Evolutionary conservation across 768 basidiomycete genomes (phyloP).

Genomic region (Tylopilus rubrobrunneus): DNA sequence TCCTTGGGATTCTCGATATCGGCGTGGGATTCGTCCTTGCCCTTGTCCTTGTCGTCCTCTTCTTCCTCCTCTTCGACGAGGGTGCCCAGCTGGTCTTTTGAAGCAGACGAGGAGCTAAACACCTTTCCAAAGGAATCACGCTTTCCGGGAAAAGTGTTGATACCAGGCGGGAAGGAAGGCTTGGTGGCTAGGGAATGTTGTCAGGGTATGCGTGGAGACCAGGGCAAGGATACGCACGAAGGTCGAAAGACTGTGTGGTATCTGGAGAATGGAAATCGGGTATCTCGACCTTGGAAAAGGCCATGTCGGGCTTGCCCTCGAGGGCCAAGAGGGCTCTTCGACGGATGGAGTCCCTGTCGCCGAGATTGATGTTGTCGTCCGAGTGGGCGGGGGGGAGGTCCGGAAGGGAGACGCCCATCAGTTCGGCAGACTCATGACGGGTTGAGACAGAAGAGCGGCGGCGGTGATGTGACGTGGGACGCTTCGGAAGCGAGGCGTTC

Average conservation of each 20-base stretch:
- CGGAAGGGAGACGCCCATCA: conserved; percentile 80
- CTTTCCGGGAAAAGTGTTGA: conserved; percentile 48
- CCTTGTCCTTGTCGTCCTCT: conserved; percentile 66
- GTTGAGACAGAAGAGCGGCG: conserved; percentile 88
- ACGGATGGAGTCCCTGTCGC: conserved; percentile 75
- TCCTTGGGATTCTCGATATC: conserved; percentile 9
- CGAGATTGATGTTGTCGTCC: conserved; percentile 65
- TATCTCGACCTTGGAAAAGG: conserved; percentile 77
- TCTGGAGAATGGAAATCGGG: conserved; percentile 68
- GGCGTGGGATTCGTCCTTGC: conserved; percentile 30
- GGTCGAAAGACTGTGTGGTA: conserved; percentile 57
- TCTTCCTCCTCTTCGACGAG: conserved; percentile 87
- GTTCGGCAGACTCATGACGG: conserved; percentile 82
- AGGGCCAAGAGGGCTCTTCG: conserved; percentile 82
- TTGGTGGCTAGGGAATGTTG: conserved; percentile 46
- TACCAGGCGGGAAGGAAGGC: conserved; percentile 51
- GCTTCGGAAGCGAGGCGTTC: conserved; percentile 39
- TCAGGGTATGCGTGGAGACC: background rate
- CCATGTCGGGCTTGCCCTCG: conserved; percentile 74
- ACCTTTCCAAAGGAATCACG: conserved; percentile 80
- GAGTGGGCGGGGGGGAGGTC: conserved; percentile 57
- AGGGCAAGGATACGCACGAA: conserved; percentile 48
- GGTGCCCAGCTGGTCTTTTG: conserved; percentile 76
- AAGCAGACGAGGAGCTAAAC: conserved; percentile 52
- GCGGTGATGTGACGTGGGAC: conserved; percentile 72